A percentile compares a stretch with the other conserved stretches of the same genome.
phyloP scores from a whole-genome alignment of 257 asterid genomes.

The Fraxinus excelsior region DNA sequence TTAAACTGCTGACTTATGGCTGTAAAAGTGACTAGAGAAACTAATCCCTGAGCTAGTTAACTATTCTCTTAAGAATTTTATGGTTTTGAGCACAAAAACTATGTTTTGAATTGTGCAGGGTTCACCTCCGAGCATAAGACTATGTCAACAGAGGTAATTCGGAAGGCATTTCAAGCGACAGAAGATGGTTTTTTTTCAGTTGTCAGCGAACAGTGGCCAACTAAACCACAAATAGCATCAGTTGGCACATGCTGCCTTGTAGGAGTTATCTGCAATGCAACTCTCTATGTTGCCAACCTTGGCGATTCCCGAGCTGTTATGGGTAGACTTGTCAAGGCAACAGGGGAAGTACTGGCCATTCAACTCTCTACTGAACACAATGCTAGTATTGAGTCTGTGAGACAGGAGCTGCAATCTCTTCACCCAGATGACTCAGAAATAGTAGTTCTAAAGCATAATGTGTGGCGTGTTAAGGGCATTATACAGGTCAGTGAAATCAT shows the following conservation, averaged over 20 bases:
- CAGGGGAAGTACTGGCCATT: constrained; percentile 52
- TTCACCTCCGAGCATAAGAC: constrained; percentile 53
- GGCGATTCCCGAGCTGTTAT: constrained; percentile 61
- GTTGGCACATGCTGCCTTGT: constrained; percentile 61
- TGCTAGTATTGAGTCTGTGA: constrained; percentile 51
- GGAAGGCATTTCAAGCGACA: constrained; percentile 57
- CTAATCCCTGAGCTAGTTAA: not conserved
- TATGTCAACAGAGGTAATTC: constrained; percentile 53
- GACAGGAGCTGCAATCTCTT: constrained; percentile 51
- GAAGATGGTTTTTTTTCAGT: constrained; percentile 53
- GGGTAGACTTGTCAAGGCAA: constrained; percentile 55
- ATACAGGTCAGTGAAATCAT: constrained; percentile 42
- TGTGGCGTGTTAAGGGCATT: constrained; percentile 64
- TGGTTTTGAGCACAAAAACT: not conserved
- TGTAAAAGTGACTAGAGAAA: not conserved
- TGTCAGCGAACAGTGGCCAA: constrained; percentile 48
- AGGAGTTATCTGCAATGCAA: constrained; percentile 50
- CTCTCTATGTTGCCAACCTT: constrained; percentile 55
- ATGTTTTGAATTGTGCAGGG: constrained; percentile 27
- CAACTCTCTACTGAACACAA: constrained; percentile 61
- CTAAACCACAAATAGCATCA: constrained; percentile 56
- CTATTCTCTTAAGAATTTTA: not conserved
- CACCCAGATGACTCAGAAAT: constrained; percentile 56
- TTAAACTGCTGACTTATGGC: not conserved
- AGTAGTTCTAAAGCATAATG: constrained; percentile 58